Percentiles rank a stretch among this genome's conserved stretches.
Conservation (phyloP, 768 basidiomycete genomes). For the Crucibulum laeve region DNA sequence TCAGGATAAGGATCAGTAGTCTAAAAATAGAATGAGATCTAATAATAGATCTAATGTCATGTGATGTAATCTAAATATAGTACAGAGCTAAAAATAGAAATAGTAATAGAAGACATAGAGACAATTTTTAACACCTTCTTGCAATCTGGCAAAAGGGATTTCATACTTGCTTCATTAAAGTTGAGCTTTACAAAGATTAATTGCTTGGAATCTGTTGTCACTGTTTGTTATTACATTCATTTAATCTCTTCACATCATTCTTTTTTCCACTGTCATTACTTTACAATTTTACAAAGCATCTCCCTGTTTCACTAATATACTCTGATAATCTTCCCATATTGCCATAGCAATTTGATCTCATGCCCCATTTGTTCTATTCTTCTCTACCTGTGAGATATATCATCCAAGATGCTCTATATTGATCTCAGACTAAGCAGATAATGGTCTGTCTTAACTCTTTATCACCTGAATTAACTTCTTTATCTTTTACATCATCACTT, state of each 20-base stretch:
- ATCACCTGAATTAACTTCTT: constrained; percentile 4
- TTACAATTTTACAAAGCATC: not conserved
- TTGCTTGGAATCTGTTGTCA: too few relatives aligned
- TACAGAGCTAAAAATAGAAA: too few relatives aligned
- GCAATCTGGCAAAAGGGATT: constrained; percentile 12
- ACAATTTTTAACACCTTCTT: too few relatives aligned
- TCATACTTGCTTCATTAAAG: constrained; percentile 9
- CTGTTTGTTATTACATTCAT: too few relatives aligned
- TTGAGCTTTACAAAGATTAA: constrained; percentile 1
- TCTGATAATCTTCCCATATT: constrained; percentile 10
- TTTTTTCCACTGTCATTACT: not conserved
- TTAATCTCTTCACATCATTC: too few relatives aligned
- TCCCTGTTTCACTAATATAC: constrained; percentile 1
- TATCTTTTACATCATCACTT: constrained; percentile 7
- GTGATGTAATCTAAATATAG: too few relatives aligned
- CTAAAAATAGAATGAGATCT: too few relatives aligned
- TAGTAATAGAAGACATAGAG: too few relatives aligned
- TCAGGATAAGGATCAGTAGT: too few relatives aligned
- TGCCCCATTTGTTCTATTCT: constrained; percentile 3
- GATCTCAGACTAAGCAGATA: not conserved
- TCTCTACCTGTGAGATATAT: constrained; percentile 6
- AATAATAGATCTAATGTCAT: too few relatives aligned
- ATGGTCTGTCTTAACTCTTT: not conserved
- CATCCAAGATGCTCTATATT: constrained; percentile 6
- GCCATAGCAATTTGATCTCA: constrained; percentile 12